Percentiles rank a stretch among this genome's conserved stretches.
Conservation (phyloP, 768 basidiomycete genomes). For the Macrolepiota dolichaula region DNA sequence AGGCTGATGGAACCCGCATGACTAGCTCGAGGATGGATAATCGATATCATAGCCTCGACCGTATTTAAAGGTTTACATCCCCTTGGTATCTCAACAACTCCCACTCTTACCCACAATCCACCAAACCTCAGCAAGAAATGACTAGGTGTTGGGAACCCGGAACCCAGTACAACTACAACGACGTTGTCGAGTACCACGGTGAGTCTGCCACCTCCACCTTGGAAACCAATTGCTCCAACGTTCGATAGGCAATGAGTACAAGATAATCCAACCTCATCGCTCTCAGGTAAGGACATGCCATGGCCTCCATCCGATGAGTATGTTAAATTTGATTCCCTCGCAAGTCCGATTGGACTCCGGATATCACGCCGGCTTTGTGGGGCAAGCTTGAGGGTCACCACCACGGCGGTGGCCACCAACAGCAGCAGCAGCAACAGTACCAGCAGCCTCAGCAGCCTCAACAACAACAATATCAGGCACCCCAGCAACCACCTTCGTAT, state of each 20-base stretch:
- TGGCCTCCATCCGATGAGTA: not conserved
- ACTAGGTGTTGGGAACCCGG: slow-evolving; percentile 58
- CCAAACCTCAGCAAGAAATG: slow-evolving; percentile 29
- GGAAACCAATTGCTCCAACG: not conserved
- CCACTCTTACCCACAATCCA: not conserved
- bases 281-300: slow-evolving; percentile 49
- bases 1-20: not conserved
- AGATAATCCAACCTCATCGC: slow-evolving; percentile 67
- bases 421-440: slow-evolving; percentile 21
- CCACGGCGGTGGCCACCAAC: slow-evolving; percentile 13
- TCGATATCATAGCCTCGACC: not conserved
- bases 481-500: not conserved
- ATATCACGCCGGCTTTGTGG: slow-evolving; percentile 64
- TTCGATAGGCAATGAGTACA: slow-evolving; percentile 50
- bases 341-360: slow-evolving; percentile 69
- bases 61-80: not conserved
- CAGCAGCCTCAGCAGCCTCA: slow-evolving; percentile 24
- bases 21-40: not conserved
- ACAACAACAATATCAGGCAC: slow-evolving; percentile 16
- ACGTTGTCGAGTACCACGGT: slow-evolving; percentile 59
- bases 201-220: slow-evolving; percentile 8
- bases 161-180: slow-evolving; percentile 50
- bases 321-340: not conserved
- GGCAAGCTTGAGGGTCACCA: slow-evolving; percentile 34
- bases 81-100: not conserved